A percentile compares a stretch with the other conserved stretches of the same genome.
Conservation (phyloP, 2,329 filamentous ascomycete species). For the Sclerotinia glacialis region DNA sequence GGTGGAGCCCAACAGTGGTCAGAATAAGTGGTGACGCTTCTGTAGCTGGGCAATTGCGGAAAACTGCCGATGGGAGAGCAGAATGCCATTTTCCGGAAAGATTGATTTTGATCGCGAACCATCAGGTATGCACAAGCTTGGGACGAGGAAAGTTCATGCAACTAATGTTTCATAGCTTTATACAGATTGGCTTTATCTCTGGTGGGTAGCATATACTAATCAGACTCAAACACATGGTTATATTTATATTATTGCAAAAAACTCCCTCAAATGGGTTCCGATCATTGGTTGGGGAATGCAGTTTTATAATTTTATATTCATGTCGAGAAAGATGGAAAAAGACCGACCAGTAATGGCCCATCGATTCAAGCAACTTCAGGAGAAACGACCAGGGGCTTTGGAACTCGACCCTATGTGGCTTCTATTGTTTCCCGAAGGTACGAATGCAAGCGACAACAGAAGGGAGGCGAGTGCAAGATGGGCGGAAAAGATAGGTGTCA, state of each 20-base stretch:
- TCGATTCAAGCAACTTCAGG: constrained; percentile 68
- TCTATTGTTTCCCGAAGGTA: constrained; percentile 83
- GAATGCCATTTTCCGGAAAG: constrained; percentile 79
- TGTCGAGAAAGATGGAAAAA: constrained; percentile 83
- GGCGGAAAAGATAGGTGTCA: constrained; percentile 71
- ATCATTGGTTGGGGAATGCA: constrained; percentile 77
- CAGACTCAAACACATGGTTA: constrained; percentile 74
- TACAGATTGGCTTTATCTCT: constrained; percentile 88
- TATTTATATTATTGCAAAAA: constrained; percentile 87
- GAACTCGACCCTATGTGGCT: constrained; percentile 84
- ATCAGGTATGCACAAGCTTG: constrained; percentile 56
- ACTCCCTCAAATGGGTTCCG: constrained; percentile 78
- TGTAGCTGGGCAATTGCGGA: constrained; percentile 70
- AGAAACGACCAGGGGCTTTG: constrained; percentile 50
- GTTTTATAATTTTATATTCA: constrained; percentile 87
- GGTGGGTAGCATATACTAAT: constrained; percentile 89
- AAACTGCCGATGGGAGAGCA: constrained; percentile 68
- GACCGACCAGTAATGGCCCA: constrained; percentile 74
- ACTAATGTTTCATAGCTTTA: constrained; percentile 57
- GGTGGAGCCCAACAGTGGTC: constrained; percentile 82
- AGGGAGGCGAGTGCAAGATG: constrained; percentile 68
- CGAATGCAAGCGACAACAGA: constrained; percentile 71
- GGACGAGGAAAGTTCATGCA: not conserved
- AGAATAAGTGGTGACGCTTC: constrained; percentile 80
- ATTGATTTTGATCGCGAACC: constrained; percentile 81